Evolutionary conservation across 2,329 filamentous ascomycete species (phyloP).

Genomic region (Zasmidium citrigriseum): DNA sequence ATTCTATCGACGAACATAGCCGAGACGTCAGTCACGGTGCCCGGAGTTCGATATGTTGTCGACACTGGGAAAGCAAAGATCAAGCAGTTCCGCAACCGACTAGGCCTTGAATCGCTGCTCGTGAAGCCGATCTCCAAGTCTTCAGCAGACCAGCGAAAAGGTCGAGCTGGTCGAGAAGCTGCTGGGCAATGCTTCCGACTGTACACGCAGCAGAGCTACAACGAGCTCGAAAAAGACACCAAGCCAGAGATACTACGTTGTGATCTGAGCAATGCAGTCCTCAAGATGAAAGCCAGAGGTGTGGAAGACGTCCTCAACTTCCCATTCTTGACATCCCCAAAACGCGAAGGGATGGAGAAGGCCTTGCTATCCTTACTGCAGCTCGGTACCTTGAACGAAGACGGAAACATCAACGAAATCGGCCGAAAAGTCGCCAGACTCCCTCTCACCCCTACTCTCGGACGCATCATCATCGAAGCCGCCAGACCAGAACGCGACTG

Average conservation of each 20-base stretch:
- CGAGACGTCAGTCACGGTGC: conserved; percentile 96
- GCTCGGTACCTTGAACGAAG: conserved; percentile 72
- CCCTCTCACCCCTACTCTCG: conserved; percentile 78
- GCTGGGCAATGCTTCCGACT: conserved; percentile 86
- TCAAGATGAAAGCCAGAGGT: conserved; percentile 92
- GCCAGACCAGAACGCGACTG: conserved; percentile 70
- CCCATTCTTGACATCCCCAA: conserved; percentile 80
- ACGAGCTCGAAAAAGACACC: conserved; percentile 69
- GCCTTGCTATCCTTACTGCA: conserved; percentile 78
- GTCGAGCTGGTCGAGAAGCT: conserved; percentile 89
- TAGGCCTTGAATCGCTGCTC: conserved; percentile 88
- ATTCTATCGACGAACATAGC: conserved; percentile 96
- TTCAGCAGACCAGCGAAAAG: conserved; percentile 86
- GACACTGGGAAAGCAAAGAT: conserved; percentile 93
- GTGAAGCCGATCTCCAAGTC: conserved; percentile 91
- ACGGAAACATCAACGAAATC: conserved; percentile 70
- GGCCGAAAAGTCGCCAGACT: conserved; percentile 79
- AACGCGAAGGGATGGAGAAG: conserved; percentile 75
- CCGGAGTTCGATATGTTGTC: conserved; percentile 86
- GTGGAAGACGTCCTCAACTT: conserved; percentile 80
- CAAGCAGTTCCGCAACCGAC: conserved; percentile 80
- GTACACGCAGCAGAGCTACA: conserved; percentile 79
- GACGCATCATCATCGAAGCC: conserved; percentile 79
- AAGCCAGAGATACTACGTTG: conserved; percentile 88
- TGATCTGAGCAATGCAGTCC: conserved; percentile 79